phyloP scores from a whole-genome alignment of 768 basidiomycete species.

The Phlebiopsis flavidoalba region DNA sequence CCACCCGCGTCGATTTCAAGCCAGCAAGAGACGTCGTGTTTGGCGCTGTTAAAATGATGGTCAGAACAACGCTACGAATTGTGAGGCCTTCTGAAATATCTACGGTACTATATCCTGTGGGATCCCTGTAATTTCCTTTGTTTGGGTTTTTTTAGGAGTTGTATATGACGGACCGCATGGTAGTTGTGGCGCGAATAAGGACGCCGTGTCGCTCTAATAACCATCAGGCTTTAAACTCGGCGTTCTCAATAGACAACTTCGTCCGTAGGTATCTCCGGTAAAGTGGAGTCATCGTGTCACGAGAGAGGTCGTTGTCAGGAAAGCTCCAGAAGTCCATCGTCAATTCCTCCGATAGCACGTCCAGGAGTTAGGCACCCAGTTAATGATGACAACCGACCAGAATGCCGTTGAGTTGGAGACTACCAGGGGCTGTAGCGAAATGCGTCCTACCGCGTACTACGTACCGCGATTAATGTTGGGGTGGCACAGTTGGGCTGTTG shows the following conservation, averaged over 20 bases:
- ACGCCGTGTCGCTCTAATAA: slow-evolving; percentile 43
- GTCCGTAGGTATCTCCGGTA: slow-evolving; percentile 37
- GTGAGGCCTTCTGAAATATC: no score
- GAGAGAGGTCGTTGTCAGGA: slow-evolving; percentile 18
- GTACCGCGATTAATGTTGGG: slow-evolving; percentile 41
- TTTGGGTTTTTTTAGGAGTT: no score
- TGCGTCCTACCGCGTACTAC: slow-evolving; percentile 49
- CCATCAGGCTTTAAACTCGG: slow-evolving; percentile 53
- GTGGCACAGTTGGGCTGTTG: slow-evolving; percentile 42
- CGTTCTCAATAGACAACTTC: slow-evolving; percentile 48
- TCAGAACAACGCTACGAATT: background rate
- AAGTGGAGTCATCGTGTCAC: slow-evolving; percentile 24
- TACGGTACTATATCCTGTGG: slow-evolving; percentile 39
- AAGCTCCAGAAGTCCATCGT: slow-evolving; percentile 33
- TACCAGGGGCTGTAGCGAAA: no score
- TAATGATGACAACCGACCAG: slow-evolving; percentile 44
- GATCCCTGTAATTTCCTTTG: slow-evolving; percentile 79
- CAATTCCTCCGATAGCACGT: slow-evolving; percentile 63
- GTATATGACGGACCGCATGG: slow-evolving; percentile 45
- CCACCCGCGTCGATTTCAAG: slow-evolving; percentile 56
- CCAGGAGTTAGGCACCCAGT: slow-evolving; percentile 64
- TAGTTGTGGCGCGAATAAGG: slow-evolving; percentile 41
- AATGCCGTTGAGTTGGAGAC: no score
- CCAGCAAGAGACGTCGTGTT: slow-evolving; percentile 56
- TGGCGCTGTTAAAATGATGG: slow-evolving; percentile 36